These are phyloP conservation scores for Phialocephala sp. DNA, from an alignment of 2,329 filamentous ascomycete genomes.

Conservation along the genomic window DNA sequence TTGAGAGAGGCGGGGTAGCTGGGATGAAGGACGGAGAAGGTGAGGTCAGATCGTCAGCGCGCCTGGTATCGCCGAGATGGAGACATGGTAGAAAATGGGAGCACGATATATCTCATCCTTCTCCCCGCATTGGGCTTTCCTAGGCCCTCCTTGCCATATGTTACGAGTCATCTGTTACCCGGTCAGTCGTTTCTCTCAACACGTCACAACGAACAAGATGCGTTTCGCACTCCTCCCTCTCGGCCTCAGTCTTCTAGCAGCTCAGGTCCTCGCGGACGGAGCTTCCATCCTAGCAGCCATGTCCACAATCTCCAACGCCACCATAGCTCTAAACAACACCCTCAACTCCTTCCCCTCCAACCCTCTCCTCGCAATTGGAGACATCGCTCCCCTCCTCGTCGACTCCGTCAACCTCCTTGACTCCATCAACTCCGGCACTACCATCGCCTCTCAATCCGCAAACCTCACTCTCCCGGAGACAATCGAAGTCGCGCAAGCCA, in stretches of 20 bases:
- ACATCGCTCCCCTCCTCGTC: conserved; percentile 46
- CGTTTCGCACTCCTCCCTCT: conserved; percentile 27
- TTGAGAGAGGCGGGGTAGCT: not conserved
- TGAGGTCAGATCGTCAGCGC: conserved; percentile 1
- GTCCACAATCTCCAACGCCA: conserved; percentile 29
- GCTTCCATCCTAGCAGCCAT: conserved; percentile 35
- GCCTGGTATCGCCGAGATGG: not conserved
- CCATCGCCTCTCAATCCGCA: conserved; percentile 46
- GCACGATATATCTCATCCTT: not conserved
- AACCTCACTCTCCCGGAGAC: conserved; percentile 48
- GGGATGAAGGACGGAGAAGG: not conserved
- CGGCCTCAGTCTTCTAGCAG: conserved; percentile 23
- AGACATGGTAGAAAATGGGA: not conserved
- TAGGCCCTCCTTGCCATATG: not conserved
- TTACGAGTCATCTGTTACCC: too few species aligned
- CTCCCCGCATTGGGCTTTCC: not conserved
- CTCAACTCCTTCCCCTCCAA: conserved; percentile 24
- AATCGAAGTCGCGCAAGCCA: conserved; percentile 47
- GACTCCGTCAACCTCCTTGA: conserved; percentile 47
- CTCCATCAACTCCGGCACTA: conserved; percentile 48
- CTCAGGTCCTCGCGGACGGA: conserved; percentile 35
- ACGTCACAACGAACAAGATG: conserved; percentile 25
- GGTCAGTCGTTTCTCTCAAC: not conserved
- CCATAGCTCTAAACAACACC: conserved; percentile 31
- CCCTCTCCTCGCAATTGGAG: conserved; percentile 22